A percentile compares a stretch with the other conserved stretches of the same genome.
phyloP scores from a whole-genome alignment of 352 stramenopile species.

The Pythium guiyangense region DNA sequence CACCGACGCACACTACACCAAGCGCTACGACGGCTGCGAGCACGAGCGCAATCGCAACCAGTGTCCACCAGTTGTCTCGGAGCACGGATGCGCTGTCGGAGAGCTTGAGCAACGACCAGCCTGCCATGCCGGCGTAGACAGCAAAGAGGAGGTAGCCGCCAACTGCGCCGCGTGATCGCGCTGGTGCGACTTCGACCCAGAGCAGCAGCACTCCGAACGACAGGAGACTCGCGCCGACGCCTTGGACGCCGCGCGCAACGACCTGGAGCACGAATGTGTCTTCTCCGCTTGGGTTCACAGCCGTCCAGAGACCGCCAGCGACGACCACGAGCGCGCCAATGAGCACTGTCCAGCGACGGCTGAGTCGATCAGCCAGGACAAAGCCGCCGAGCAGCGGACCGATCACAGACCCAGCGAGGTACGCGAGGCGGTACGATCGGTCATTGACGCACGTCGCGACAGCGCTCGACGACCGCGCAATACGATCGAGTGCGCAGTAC shows the following conservation, averaged over 20 bases:
- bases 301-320: not conserved
- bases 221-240: not conserved
- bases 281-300: not conserved
- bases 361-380: not conserved
- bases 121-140: not conserved
- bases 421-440: not conserved
- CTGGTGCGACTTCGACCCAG: not conserved
- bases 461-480: not conserved
- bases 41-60: too few species aligned
- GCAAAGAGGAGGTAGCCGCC: not conserved
- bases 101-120: not conserved
- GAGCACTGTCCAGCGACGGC: not conserved
- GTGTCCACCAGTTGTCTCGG: not conserved
- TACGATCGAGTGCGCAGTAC: not conserved
- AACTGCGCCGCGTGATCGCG: not conserved
- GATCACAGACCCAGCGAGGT: not conserved
- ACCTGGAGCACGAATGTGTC: not conserved
- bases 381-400: slow-evolving; percentile 1
- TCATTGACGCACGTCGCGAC: not conserved
- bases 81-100: not conserved
- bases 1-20: too few species aligned
- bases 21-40: too few species aligned
- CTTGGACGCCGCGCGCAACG: slow-evolving; percentile 1
- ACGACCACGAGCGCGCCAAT: not conserved
- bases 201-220: not conserved